Conservation (phyloP, 1,284 basidiomycete species). For the Pseudozyma tsukubaensis region DNA sequence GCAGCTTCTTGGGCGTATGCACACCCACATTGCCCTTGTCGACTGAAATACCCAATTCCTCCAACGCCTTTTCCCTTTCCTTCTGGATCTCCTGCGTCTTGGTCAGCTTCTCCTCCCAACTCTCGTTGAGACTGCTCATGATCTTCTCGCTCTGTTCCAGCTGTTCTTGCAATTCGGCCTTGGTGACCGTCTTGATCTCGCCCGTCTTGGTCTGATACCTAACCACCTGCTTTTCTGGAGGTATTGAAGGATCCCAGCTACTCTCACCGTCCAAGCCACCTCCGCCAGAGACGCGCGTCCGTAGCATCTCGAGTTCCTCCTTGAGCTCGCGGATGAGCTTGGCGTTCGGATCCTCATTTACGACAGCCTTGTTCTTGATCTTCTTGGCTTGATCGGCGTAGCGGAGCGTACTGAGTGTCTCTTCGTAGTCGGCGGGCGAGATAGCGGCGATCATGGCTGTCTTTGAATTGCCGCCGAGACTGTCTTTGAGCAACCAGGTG, state of each 20-base stretch:
- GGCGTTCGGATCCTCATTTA: constrained; percentile 99
- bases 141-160: constrained; percentile 95
- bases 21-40: constrained; percentile 94
- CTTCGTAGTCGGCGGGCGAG: constrained; percentile 96
- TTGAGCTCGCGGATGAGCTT: constrained; percentile 97
- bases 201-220: constrained; percentile 93
- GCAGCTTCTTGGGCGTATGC: constrained; percentile 91
- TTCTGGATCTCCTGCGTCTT: constrained; percentile 94
- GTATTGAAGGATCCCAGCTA: constrained; percentile 85
- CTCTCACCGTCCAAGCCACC: constrained; percentile 73
- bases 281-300: constrained; percentile 53
- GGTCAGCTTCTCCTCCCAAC: constrained; percentile 95
- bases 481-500: constrained; percentile 70
- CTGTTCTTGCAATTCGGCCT: constrained; percentile 96
- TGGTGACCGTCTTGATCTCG: constrained; percentile 92
- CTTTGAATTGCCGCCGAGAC: constrained; percentile 67
- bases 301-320: constrained; percentile 83
- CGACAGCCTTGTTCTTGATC: constrained; percentile 99
- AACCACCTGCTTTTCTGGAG: constrained; percentile 94
- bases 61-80: constrained; percentile 94
- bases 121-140: constrained; percentile 95
- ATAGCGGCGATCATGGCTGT: constrained; percentile 86
- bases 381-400: constrained; percentile 98
- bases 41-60: constrained; percentile 95
- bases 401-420: constrained; percentile 91